Evolutionary conservation across 768 basidiomycete genomes (phyloP), one percentile per base, ranked within the genome.

Genomic region (Phaeotremella fagi): DNA sequence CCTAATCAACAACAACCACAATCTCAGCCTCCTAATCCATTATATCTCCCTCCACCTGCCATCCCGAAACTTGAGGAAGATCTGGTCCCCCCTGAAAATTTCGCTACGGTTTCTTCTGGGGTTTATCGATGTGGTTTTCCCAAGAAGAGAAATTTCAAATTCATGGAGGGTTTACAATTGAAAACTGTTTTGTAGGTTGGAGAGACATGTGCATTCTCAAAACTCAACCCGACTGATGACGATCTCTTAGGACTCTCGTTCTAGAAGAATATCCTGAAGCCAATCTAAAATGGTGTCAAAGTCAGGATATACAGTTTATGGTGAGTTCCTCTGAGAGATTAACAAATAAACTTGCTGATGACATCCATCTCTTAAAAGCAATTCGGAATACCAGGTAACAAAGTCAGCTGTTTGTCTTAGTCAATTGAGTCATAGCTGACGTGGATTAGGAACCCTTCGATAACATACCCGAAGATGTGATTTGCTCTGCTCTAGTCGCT

Each of bases 341-440:
- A 11, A 12, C 12, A 2, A n/a, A 20, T 41, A 24, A 14, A 25
- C 37, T 14, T 42, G 31, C 56, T 53, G 18, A 43, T 51, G 18
- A 15, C n/a, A 43, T 43, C 28, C 48, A 45, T n/a, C n/a, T n/a
- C 3, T 14, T 48, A 3, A 24, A 50, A 72, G 66, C 75, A 75
- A 64, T 75, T 76, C 50, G 71, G 73, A 31, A 76, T 77, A 11
- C 75, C 77, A 2, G 76, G 73, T 1, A 76, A 76, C 57, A 77
- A 77, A 62, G 71, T 67, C 18, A n/a, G 58, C 38, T 18, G 11
- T 11, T 5, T 4, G 33, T 2, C 37, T 28, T 28, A 29, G 22
- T 11, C 7, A 16, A 25, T 37, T 23, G 22, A 37, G n/a, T 23
- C 3, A 11, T 6, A 15, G 11, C 27, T 18, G 12, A 16, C 3